Base-by-base conservation (phyloP, 768 basidiomycete species). In the Ramaria rubella region DNA sequence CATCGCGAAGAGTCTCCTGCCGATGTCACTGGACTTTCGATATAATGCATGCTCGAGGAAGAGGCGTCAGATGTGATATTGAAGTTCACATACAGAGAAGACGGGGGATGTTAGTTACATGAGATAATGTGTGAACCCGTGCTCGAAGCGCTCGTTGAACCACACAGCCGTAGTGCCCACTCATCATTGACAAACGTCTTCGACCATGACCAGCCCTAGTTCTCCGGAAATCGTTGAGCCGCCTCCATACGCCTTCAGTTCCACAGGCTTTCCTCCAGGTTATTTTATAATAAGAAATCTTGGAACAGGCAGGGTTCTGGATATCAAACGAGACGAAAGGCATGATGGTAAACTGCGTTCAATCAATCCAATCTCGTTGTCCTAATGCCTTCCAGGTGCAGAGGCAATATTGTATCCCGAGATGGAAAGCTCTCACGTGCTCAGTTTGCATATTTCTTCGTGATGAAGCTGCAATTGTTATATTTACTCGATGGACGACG, bases 361-460 rank as follows among this genome's bases (percentile, higher is more conserved):
- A 33, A 23, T 15, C 49, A 21, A 51, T 8, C n/a, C n/a, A 19
- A 48, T 11, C 43, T 7, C 36, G 5, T 46, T 11, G 29, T 31
- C 6, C 38, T 30, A 46, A 27, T 21, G 52, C n/a, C 6, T 54
- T 9, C 29, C 17, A 56, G 55, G 45, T 4, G 75, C 81, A 1
- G 78, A 81, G 51, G 64, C 90, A 52, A 72, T 82, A 49, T 72
- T 92, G 5, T 91, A 79, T 79, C 79, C 81, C 3, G 82, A 83
- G 69, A 89, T 81, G 58, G 90, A 92, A 61, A 80, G 70, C 11
- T 87, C 86, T 3, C 72, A 90, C 4, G 89, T 92, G 1, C 89
- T 92, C 76, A 77, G 90, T 88, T 49, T 68, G 67, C 38, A 23
- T 14, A 27, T 12, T 51, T 8, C 49, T 38, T 27, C 3, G 7